These are phyloP conservation scores for Sextonia rubra DNA, from an alignment of 164 flowering plant genomes.

Conservation along the genomic window DNA sequence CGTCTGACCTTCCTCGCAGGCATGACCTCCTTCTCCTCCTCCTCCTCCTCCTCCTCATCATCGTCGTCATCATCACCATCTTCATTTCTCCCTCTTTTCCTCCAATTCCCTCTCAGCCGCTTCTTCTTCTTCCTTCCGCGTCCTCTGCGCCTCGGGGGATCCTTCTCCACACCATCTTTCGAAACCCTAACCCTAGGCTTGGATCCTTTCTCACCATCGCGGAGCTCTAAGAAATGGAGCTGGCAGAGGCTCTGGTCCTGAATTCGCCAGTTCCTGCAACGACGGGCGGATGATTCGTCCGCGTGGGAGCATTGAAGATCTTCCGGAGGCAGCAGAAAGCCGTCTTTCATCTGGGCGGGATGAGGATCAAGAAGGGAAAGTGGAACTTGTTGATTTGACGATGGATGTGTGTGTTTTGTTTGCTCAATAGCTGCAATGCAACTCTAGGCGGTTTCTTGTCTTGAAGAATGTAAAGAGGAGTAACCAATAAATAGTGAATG, in stretches of 20 bases:
- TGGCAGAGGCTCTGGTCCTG: neutral
- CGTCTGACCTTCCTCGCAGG: neutral
- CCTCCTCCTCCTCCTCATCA: neutral
- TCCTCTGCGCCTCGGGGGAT: neutral
- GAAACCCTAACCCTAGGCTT: conserved; percentile 2
- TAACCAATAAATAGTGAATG: too few relatives aligned
- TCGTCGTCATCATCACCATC: too few relatives aligned
- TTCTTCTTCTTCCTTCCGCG: neutral
- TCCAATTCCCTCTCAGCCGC: neutral
- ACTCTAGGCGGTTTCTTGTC: too few relatives aligned
- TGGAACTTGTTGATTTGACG: too few relatives aligned
- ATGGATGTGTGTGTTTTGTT: too few relatives aligned
- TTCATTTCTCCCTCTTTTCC: neutral
- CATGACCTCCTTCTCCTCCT: neutral
- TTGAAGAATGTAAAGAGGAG: too few relatives aligned
- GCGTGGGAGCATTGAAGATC: neutral
- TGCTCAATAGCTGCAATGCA: too few relatives aligned
- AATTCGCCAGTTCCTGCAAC: neutral
- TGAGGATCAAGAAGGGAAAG: too few relatives aligned
- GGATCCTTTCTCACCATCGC: neutral
- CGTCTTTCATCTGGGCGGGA: neutral
- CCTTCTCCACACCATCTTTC: neutral
- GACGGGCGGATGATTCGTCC: neutral
- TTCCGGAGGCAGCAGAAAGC: neutral
- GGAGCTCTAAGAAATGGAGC: neutral